A percentile compares a stretch with the other conserved stretches of the same genome.
Evolutionary conservation across 768 basidiomycete species (phyloP).

Genomic region (Pleurotus salmoneostramineus): DNA sequence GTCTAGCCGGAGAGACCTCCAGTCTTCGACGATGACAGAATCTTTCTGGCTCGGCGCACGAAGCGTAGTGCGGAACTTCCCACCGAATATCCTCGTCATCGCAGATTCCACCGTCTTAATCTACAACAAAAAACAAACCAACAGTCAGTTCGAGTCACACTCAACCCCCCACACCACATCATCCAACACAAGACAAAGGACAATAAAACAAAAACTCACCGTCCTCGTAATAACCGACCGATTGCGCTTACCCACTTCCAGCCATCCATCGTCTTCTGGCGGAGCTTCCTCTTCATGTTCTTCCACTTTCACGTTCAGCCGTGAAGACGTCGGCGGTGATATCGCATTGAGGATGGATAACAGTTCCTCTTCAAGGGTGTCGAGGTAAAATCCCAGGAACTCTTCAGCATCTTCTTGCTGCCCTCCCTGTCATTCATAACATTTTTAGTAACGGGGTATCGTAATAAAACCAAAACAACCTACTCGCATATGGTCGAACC

Average conservation of each 20-base stretch:
- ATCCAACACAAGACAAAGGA: too few relatives aligned
- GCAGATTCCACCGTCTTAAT: slow-evolving; percentile 80
- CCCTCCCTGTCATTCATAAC: slow-evolving; percentile 52
- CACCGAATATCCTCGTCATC: slow-evolving; percentile 90
- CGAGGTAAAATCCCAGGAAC: slow-evolving; percentile 95
- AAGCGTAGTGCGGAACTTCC: slow-evolving; percentile 84
- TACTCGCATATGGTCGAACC: slow-evolving; percentile 93
- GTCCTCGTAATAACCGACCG: slow-evolving; percentile 75
- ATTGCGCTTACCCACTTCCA: slow-evolving; percentile 91
- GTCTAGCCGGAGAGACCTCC: slow-evolving; percentile 84
- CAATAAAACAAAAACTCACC: too few relatives aligned
- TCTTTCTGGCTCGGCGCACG: slow-evolving; percentile 81
- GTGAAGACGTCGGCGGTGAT: slow-evolving; percentile 34
- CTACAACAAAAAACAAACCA: slow-evolving; percentile 28
- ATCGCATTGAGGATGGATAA: slow-evolving; percentile 58
- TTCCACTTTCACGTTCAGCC: slow-evolving; percentile 31
- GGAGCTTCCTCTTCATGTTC: slow-evolving; percentile 39
- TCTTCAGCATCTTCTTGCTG: slow-evolving; percentile 99
- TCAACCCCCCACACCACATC: too few relatives aligned
- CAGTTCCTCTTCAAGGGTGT: slow-evolving; percentile 92
- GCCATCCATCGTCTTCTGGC: slow-evolving; percentile 70
- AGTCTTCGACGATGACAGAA: slow-evolving; percentile 86
- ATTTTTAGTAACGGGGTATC: too few relatives aligned
- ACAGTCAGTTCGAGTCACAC: too few relatives aligned
- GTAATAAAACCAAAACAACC: too few relatives aligned